Percentiles rank a stretch among this genome's conserved stretches.
Evolutionary conservation across 1,139 yeast species (phyloP).

Genomic region (Candida sanyaensis): DNA sequence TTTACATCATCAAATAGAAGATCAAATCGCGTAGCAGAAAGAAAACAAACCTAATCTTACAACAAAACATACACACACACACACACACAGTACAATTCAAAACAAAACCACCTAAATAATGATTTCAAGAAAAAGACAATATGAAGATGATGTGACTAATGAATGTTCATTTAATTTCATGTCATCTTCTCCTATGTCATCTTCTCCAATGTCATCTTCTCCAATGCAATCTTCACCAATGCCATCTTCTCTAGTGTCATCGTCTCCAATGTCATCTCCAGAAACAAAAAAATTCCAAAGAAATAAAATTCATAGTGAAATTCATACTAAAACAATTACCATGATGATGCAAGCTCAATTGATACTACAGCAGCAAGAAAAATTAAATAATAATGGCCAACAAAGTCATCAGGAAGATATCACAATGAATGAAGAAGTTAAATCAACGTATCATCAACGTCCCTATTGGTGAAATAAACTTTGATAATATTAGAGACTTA

Average conservation of each 20-base stretch:
- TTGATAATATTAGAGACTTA: too few species aligned
- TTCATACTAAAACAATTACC: conserved; percentile 30
- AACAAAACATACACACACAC: background rate
- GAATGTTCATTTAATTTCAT: background rate
- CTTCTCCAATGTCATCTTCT: background rate
- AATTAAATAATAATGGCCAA: conserved; percentile 10
- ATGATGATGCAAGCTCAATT: conserved; percentile 30
- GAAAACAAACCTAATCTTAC: background rate
- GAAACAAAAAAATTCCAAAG: conserved; percentile 22
- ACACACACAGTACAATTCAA: background rate
- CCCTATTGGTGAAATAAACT: conserved; percentile 12
- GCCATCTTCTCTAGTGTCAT: background rate
- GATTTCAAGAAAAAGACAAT: conserved; percentile 11
- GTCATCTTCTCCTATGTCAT: background rate
- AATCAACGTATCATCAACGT: conserved; percentile 10
- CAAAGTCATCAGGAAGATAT: conserved; percentile 11
- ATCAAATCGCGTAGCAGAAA: background rate
- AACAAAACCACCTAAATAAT: background rate
- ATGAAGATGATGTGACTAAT: conserved; percentile 5
- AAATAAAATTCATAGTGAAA: conserved; percentile 29
- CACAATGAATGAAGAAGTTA: background rate
- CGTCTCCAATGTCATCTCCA: background rate
- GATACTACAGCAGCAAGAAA: conserved; percentile 14
- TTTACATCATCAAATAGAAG: background rate
- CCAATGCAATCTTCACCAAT: too few species aligned